Evolutionary conservation across 371 early-diverging fungal species (phyloP), one percentile per base, ranked within the genome.

Genomic region (Mucor plumbeus): DNA sequence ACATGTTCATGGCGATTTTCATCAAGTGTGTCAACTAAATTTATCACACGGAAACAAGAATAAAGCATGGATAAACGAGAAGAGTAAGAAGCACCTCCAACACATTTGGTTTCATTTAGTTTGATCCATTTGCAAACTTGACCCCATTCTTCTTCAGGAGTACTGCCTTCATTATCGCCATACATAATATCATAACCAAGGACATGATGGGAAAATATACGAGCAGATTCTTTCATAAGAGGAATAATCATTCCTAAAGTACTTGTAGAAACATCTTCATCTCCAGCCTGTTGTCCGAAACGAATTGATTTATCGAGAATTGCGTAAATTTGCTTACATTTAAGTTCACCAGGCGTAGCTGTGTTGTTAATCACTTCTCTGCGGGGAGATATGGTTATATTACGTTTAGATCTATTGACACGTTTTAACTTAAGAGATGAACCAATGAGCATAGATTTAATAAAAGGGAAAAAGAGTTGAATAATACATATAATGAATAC

Each of bases 51-150:
- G 14, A 77, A 57, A 19, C 77, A 77, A 11, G 70, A 67, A 50
- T 69, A 69, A 13, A 77, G 67, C 75, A 77, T 74, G 3, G 71
- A 71, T n/a, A 47, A 14, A 7, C 74, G 67, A 14, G 74, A 64
- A 1, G 69, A 62, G 17, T 74, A 21, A 11, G 77, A 69, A 13
- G 72, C 72, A n/a, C 82, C 81, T 47, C 84, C 84, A 10, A 81
- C 68, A 57, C 78, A 77, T 63, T 83, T 76, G 15, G 75, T 68
- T 66, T 83, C 83, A 64, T 77, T 79, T 17, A 83, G 53, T 39
- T 80, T 78, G 57, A 83, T 71, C 83, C 83, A 83, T 34, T 71
- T 73, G 14, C 75, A 77, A 0, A 67, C 74, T 47, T 70, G 76
- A 4, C 68, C 71, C 83, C 80, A 80, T 57, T 80, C 75, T 38